Base-by-base conservation (phyloP, 805 yeast species). In the Crinitomyces ghanaensis region DNA sequence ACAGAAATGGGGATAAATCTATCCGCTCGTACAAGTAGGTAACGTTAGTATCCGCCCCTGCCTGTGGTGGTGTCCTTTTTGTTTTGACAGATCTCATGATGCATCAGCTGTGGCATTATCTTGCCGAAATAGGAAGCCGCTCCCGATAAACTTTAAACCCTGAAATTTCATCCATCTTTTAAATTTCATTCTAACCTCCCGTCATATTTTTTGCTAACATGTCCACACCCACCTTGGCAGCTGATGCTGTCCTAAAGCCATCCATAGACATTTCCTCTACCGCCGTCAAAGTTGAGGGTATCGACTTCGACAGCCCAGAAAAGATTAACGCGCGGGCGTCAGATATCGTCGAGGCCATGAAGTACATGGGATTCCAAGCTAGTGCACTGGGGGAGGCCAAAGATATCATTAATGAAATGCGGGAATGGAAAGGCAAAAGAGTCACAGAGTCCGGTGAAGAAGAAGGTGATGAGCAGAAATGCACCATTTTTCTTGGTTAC, bases 311-410 rank as follows among this genome's bases (percentile, higher is more conserved):
- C 29, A 68, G 74, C 46, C 77, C 80, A 26, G 72, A 70, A 33
- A 80, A 88, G 36, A 70, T 70, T 46, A 74, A 86, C 57, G 74
- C 82, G 70, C 64, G 68, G 28, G 98, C 97, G 26, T 65, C 68
- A 9, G 86, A 82, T 49, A 64, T 91, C 44, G 70, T 91, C 42
- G 65, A 63, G 21, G 72, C 88, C 20, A 91, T 93, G 98, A 75
- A 66, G 48, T 75, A 74, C 24, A 91, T 93, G 96, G 99, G 99
- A 5, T 91, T 88, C 65, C 99, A 91, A 63, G 98, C 93, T 6
- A 72, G 86, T 5, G 69, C 88, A 5, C 68, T 91, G 30, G 77
- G 85, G 20, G 67, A 74, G 45, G 96, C 95, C 2, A 85, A 96
- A 55, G 94, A 85, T 19, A 83, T 93, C 45, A 84, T 91, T 38